Base-by-base conservation (phyloP, 805 yeast genomes). In the Ascoidea rubescens region DNA sequence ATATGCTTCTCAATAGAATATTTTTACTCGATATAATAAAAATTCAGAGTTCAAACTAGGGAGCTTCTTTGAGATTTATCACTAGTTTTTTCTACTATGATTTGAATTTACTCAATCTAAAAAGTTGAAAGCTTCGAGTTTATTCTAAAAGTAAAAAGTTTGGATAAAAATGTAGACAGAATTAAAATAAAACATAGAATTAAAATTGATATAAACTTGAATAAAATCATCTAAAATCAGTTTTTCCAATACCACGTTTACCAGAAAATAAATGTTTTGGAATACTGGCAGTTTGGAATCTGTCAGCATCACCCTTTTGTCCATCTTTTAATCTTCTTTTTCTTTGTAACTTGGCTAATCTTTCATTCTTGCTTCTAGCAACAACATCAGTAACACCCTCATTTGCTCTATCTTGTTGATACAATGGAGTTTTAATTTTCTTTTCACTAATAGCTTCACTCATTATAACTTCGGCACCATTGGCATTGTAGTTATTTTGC, bases 241-340 rank as follows among this genome's bases (percentile, higher is more conserved):
- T 82, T 68, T 84, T 84, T 68, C 97, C 97, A 63, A 80, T 81
- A 74, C 97, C 95, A 72, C 99, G 82, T 78, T 93, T 93, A 72
- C 99, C 99, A 62, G 88, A 72, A 74, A 84, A 86, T 77, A 93
- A 75, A 72, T 93, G 99, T 75, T 90, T 91, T 57, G 97, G 96
- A 72, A 87, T 69, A 56, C 87, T 73, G 51, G 86, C 93, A 52
- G 89, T 78, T 53, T 80, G 74, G 67, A 88, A 96, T 70, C 98
- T 83, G 71, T 93, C 99, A 64, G 87, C 85, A 73, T 93, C 99
- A 73, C 98, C 96, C 59, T 81, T 85, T 70, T 95, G 82, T 47
- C 97, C 96, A 64, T 75, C 69, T 74, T 90, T 83, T 71, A 90
- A 87, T 73, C 98, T 82, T 65, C 86, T 95, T 71, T 96, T 82